Evolutionary conservation across 306 rosid species (phyloP).

Genomic region (Prunus kanzakura): DNA sequence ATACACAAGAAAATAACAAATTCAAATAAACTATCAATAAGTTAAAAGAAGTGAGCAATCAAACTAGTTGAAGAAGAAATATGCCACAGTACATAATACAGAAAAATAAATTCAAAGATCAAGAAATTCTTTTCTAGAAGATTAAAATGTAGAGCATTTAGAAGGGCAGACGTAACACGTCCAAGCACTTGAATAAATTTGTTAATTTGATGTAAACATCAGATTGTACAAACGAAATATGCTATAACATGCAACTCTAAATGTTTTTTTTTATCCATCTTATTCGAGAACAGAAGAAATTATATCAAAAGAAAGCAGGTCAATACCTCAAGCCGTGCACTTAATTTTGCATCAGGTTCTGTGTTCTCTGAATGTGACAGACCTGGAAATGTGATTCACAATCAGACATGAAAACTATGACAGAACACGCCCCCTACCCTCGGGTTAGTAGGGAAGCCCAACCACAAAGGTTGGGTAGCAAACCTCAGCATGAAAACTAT

Average conservation of each 20-base stretch:
- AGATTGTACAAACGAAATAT: background rate
- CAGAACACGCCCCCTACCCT: background rate
- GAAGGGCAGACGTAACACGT: background rate
- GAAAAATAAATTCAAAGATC: background rate
- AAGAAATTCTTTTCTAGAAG: background rate
- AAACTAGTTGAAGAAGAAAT: background rate
- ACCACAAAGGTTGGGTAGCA: no score
- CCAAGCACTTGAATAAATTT: background rate
- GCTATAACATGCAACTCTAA: background rate
- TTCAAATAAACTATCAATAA: constrained; percentile 1
- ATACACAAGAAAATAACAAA: constrained; percentile 15
- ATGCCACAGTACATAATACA: background rate
- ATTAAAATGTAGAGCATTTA: constrained; percentile 1
- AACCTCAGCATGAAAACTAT: background rate
- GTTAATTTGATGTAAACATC: background rate
- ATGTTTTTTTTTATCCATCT: background rate
- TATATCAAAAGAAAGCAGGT: constrained; percentile 18
- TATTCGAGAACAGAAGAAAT: constrained; percentile 9
- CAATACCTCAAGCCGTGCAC: constrained; percentile 72
- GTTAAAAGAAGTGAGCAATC: background rate
- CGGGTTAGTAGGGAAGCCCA: no score
- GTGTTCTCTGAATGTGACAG: constrained; percentile 41
- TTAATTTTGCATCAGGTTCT: constrained; percentile 55
- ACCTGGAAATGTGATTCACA: constrained; percentile 29
- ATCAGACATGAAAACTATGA: constrained; percentile 10